Base-by-base conservation (phyloP, 148 eudicot genomes). In the Silene conica region DNA sequence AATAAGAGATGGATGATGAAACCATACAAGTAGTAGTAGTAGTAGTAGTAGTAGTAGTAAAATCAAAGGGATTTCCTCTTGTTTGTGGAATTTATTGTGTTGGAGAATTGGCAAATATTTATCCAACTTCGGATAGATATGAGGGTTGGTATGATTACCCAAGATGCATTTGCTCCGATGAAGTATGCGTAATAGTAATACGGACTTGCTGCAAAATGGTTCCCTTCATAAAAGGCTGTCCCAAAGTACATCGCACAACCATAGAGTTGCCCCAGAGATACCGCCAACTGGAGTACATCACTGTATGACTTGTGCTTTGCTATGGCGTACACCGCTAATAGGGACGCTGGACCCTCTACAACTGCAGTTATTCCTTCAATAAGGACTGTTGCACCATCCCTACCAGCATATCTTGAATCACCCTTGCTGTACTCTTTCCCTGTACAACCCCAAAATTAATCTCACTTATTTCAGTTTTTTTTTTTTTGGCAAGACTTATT, bases 381-480 rank as follows among this genome's bases (percentile, higher is more conserved):
- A n/a, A 92, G 63, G 54, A 93, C 81, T 59, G 88, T 73, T 73
- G 79, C 90, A 59, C 91, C 75, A 71, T 93, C 98, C 73, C 92
- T 83, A 54, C 72, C 87, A 18, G 72, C 98, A 67, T 93, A 93
- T 80, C 97, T 85, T 67, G 97, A 91, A 77, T 93, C 98, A 70
- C 98, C 98, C 82, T 84, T 89, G 88, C 92, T 87, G 71, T 91
- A 93, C 77, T 93, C 98, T 82, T 93, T 93, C 98, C 98, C 98
- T 93, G 79, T 31, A 31, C 34, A 31, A 31, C 34, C 13, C 22
- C 43, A 4, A 38, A 38, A 38, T 31, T 31, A 31, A 31, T 31
- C 34, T 31, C 34, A 31, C 34, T 31, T 31, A 31, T 31, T 31
- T 31, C 34, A 31, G 3, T 31, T 31, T 2, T 31, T 31, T 1